Conservation (phyloP, 2,329 filamentous ascomycete species). For the Ploettnerulaceae sp. region DNA sequence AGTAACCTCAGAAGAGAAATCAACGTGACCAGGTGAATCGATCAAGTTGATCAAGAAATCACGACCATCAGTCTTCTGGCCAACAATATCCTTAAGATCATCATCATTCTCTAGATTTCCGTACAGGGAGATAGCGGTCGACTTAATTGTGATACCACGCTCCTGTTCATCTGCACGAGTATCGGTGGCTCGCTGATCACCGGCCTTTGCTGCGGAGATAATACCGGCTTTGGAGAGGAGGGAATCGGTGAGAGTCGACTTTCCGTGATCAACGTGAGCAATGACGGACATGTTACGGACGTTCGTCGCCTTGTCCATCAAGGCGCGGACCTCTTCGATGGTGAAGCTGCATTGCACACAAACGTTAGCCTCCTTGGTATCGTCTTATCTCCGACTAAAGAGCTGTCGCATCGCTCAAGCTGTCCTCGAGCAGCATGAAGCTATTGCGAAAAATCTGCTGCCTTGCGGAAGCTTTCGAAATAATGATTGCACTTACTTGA, state of each 20-base stretch:
- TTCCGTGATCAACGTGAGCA: slow-evolving; percentile 99
- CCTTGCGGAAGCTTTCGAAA: neutral
- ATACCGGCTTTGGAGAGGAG: slow-evolving; percentile 99
- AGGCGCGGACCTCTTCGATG: slow-evolving; percentile 80
- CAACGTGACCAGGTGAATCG: slow-evolving; percentile 99
- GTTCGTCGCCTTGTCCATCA: slow-evolving; percentile 77
- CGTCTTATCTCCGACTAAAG: slow-evolving; percentile 20
- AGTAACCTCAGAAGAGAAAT: slow-evolving; percentile 99
- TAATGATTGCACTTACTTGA: slow-evolving; percentile 73
- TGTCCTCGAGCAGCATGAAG: neutral
- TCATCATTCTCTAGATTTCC: slow-evolving; percentile 74
- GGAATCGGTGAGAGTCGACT: slow-evolving; percentile 99
- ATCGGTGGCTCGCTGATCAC: slow-evolving; percentile 93
- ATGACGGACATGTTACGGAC: slow-evolving; percentile 99
- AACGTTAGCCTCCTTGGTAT: slow-evolving; percentile 43
- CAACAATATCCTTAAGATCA: slow-evolving; percentile 90
- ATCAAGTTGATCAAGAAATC: slow-evolving; percentile 99
- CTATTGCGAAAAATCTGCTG: slow-evolving; percentile 3
- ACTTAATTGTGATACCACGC: slow-evolving; percentile 99
- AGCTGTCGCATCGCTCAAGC: slow-evolving; percentile 6
- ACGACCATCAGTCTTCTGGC: slow-evolving; percentile 81
- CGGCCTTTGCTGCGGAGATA: slow-evolving; percentile 95
- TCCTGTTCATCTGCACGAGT: slow-evolving; percentile 98
- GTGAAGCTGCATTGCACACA: slow-evolving; percentile 72
- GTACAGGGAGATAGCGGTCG: slow-evolving; percentile 98